Conservation (phyloP, 1,284 basidiomycete genomes). For the Cutaneotrichosporon mucoides region DNA sequence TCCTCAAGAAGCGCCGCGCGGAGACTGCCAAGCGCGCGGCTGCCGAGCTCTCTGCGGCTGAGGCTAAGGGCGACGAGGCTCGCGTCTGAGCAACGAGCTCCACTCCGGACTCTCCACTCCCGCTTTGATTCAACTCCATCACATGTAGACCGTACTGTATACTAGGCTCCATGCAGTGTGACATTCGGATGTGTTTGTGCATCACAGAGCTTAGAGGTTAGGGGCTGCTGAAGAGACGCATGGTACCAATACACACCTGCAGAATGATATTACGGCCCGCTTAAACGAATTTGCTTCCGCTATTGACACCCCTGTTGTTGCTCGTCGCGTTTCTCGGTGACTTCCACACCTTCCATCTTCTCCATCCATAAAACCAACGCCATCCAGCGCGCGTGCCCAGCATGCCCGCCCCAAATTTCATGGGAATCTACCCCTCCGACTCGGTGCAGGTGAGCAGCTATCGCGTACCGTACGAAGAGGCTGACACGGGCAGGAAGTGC, state of each 20-base stretch:
- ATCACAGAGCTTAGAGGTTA: no score
- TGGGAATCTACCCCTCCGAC: slow-evolving; percentile 45
- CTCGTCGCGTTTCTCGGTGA: background rate
- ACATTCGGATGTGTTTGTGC: no score
- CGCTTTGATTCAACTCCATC: no score
- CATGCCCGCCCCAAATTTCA: slow-evolving; percentile 39
- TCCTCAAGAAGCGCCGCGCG: slow-evolving; percentile 55
- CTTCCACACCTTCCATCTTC: background rate
- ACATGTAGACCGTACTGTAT: no score
- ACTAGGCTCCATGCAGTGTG: no score
- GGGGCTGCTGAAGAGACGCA: no score
- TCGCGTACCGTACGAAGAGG: background rate
- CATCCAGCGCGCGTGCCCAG: slow-evolving; percentile 6
- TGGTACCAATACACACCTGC: no score
- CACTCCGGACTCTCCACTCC: no score
- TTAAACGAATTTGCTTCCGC: slow-evolving; percentile 6
- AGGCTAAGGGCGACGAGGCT: background rate
- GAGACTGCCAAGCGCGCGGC: slow-evolving; percentile 38
- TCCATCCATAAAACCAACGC: background rate
- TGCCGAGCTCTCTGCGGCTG: slow-evolving; percentile 27
- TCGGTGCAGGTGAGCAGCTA: slow-evolving; percentile 32
- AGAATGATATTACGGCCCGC: no score
- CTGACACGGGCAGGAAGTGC: slow-evolving; percentile 68
- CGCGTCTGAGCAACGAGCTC: no score
- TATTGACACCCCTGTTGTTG: background rate